These are phyloP conservation scores for Aphanomyces invadans DNA, from an alignment of 352 stramenopile genomes.

Conservation along the genomic window DNA sequence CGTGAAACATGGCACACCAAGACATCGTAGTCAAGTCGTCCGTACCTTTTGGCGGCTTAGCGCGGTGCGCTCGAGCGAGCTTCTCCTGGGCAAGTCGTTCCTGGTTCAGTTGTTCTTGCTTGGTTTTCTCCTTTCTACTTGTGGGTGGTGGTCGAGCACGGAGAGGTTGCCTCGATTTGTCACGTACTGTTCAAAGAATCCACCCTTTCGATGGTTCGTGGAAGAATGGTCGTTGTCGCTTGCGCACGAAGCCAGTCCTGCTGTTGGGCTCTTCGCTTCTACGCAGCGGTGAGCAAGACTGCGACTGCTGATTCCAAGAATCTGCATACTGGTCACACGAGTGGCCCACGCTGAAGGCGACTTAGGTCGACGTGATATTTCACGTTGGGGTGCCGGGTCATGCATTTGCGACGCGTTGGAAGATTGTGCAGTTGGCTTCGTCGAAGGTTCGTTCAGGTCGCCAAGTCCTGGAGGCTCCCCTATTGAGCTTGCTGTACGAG, in stretches of 20 bases:
- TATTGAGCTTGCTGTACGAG: conserved; percentile 16
- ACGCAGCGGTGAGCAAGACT: not conserved
- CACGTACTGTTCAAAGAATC: conserved; percentile 48
- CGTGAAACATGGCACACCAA: not conserved
- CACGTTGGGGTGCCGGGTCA: too few species aligned
- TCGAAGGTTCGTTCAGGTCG: not conserved
- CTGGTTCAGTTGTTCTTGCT: conserved; percentile 33
- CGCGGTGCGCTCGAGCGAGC: conserved; percentile 39
- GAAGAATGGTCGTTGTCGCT: not conserved
- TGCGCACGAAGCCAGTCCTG: not conserved
- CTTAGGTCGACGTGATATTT: too few species aligned
- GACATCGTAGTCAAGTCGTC: not conserved
- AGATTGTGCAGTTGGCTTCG: not conserved
- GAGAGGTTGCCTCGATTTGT: too few species aligned
- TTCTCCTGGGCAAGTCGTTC: conserved; percentile 29
- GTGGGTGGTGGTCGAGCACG: too few species aligned
- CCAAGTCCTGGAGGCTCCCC: conserved; percentile 15
- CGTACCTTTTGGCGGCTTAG: conserved; percentile 34
- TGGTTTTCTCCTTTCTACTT: conserved; percentile 39
- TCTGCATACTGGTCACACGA: conserved; percentile 4
- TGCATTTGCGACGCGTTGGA: too few species aligned
- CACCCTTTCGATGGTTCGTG: not conserved
- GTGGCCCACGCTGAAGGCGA: conserved; percentile 13
- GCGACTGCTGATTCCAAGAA: too few species aligned
- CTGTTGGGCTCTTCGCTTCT: not conserved